Conservation (phyloP, 768 basidiomycete species). For the Auricularia cornea region DNA sequence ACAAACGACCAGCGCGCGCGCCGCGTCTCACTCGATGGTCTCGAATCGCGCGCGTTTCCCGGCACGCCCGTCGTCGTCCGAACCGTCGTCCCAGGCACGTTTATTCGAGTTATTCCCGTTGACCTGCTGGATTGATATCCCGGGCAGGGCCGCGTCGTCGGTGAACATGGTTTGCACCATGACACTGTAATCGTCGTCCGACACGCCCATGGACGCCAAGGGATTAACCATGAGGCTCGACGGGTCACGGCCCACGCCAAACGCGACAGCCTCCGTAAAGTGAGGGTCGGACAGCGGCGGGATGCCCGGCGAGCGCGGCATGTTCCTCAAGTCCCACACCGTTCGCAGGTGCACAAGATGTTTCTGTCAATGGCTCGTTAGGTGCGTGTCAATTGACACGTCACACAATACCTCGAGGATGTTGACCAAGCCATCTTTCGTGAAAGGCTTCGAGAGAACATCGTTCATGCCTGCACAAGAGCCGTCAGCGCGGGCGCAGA, state of each 20-base stretch:
- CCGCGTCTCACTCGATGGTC: slow-evolving; percentile 22
- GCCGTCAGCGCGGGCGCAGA: not conserved
- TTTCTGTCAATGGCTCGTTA: slow-evolving; percentile 1
- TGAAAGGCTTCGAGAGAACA: slow-evolving; percentile 93
- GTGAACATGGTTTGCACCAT: slow-evolving; percentile 68
- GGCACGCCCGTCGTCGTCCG: slow-evolving; percentile 24
- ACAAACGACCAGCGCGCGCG: not conserved
- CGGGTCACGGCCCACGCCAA: slow-evolving; percentile 1
- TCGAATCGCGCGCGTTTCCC: slow-evolving; percentile 34
- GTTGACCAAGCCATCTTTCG: slow-evolving; percentile 78
- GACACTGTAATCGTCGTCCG: slow-evolving; percentile 78
- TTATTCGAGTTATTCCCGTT: slow-evolving; percentile 17
- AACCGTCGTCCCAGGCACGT: slow-evolving; percentile 21
- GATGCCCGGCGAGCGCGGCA: not conserved
- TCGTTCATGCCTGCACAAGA: slow-evolving; percentile 82
- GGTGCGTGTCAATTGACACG: not conserved
- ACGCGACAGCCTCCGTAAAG: not conserved
- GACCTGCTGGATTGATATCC: slow-evolving; percentile 7
- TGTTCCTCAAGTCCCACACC: slow-evolving; percentile 4
- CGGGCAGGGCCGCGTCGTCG: slow-evolving; percentile 32
- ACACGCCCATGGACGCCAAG: slow-evolving; percentile 77
- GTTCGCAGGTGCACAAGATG: slow-evolving; percentile 8
- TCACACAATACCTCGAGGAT: slow-evolving; percentile 70
- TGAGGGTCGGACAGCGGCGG: not conserved
- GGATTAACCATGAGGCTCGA: slow-evolving; percentile 46